Percentiles rank a stretch among this genome's conserved stretches.
Conservation (phyloP, 768 basidiomycete genomes). For the Lactarius psammicola region DNA sequence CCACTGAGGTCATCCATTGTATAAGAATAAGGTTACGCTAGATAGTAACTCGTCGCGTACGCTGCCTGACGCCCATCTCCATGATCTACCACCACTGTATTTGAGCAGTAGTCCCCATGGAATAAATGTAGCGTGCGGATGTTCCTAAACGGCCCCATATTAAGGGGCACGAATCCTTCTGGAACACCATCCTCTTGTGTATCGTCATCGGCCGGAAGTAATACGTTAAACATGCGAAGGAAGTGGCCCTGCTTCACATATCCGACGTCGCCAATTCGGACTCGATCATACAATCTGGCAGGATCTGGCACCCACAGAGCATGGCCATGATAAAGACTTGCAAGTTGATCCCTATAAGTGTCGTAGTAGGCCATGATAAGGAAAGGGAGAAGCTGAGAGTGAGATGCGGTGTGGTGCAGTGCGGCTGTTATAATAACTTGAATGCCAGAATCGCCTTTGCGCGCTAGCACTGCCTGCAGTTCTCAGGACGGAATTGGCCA, state of each 20-base stretch:
- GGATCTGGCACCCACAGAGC: conserved; percentile 29
- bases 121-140: conserved; percentile 4
- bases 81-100: not conserved
- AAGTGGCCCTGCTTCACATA: conserved; percentile 24
- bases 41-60: conserved; percentile 7
- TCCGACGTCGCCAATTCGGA: conserved; percentile 29
- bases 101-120: conserved; percentile 10
- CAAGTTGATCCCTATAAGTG: conserved; percentile 18
- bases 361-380: conserved; percentile 1
- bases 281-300: conserved; percentile 15
- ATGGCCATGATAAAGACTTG: conserved; percentile 11
- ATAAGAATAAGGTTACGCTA: not conserved
- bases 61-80: not conserved
- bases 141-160: conserved; percentile 20
- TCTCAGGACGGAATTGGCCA: not conserved
- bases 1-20: not conserved
- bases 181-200: conserved; percentile 10
- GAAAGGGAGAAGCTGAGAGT: not conserved
- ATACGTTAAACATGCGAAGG: conserved; percentile 25
- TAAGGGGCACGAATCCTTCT: conserved; percentile 5
- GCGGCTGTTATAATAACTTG: not conserved
- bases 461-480: not conserved
- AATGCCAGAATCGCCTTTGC: not conserved
- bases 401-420: not conserved
- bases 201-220: conserved; percentile 9